phyloP scores from a whole-genome alignment of 2,329 filamentous ascomycete species.

The Colletotrichum australisinense region DNA sequence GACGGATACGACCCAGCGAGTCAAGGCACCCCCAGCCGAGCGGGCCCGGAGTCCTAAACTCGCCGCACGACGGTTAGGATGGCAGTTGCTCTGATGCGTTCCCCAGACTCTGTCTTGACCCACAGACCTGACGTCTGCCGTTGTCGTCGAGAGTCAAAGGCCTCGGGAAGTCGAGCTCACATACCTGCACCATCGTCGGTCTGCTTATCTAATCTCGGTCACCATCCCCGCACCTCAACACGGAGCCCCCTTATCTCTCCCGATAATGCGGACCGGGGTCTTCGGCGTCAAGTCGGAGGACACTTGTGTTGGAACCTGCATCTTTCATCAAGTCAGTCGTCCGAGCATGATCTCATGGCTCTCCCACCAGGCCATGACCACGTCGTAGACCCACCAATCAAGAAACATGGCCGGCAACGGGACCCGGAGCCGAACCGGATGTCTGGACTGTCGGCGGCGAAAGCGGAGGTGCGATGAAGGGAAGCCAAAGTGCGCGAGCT shows the following conservation, averaged over 20 bases:
- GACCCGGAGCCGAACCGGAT: constrained; percentile 2
- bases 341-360: neutral
- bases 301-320: neutral
- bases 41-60: neutral
- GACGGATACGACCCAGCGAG: neutral
- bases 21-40: constrained; percentile 2
- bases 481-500: constrained; percentile 6
- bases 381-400: neutral
- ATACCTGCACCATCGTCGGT: neutral
- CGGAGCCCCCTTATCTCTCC: neutral
- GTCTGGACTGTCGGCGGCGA: constrained; percentile 10
- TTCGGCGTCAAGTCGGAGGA: neutral
- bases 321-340: neutral
- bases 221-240: neutral
- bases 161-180: too few relatives aligned
- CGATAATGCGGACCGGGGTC: neutral
- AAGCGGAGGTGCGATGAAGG: neutral
- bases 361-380: neutral
- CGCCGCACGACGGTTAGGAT: neutral
- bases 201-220: neutral
- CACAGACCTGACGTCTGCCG: neutral
- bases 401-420: constrained; percentile 8
- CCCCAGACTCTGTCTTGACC: neutral
- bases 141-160: neutral
- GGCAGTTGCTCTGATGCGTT: neutral